Base-by-base conservation (phyloP, 2,329 filamentous ascomycete genomes). In the Cladophialophora carrionii region DNA sequence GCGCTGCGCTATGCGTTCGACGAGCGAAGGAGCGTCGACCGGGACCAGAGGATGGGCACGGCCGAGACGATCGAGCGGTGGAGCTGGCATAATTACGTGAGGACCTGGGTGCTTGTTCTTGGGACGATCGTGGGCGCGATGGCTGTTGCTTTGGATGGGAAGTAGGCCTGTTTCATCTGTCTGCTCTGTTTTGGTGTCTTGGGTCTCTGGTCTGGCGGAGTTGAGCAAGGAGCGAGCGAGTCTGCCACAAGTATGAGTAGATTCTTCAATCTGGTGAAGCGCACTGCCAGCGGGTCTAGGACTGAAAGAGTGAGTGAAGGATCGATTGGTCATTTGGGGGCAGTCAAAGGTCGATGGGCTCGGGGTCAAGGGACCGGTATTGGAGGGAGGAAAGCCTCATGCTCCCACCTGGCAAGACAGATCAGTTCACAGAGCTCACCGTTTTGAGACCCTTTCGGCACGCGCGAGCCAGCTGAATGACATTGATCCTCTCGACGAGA, bases 71-170 rank as follows among this genome's bases (percentile, higher is more conserved):
- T 68, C 4, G 56, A 61, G 54, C 54, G 63, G 12, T 68, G 66
- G 66, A 49, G 62, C n/a, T 68, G 66, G 66, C 66, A 68, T 24
- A 68, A 68, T 51, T 56, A 55, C 56, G 24, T 68, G 20, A 24
- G 66, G 52, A 68, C 66, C 4, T 56, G 29, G 22, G 60, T 65
- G 17, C 59, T 68, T 52, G 57, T 65, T 14, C 14, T 68, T 17
- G 66, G 66, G 5, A 65, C 58, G 32, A n/a, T 65, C 6, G 29
- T 63, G 2, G 66, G 66, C 1, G 66, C 66, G 9, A 4, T 61
- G 49, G 67, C 56, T 20, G 64, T 66, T 32, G 60, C 64, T 20
- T 49, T 66, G 64, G 64, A 66, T 32, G 26, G 48, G 46, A 37
- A 54, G n/a, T 54, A 51, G 48, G 20, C 20, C 9, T 3, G 10